Conservation (phyloP, 1,139 yeast species). For the Suhomyces choctaworum region DNA sequence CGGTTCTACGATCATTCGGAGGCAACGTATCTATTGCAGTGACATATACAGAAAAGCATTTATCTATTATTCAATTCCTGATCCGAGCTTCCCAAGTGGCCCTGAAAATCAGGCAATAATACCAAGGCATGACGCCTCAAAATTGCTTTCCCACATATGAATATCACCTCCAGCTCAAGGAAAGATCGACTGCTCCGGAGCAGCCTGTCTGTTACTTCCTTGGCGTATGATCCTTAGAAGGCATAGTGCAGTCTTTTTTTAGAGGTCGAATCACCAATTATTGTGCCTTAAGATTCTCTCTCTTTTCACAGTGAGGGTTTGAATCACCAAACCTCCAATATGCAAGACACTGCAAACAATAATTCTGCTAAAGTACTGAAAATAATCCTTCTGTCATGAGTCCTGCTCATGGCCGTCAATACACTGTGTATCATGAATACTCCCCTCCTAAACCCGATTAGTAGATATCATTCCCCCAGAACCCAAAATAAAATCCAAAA, state of each 20-base stretch:
- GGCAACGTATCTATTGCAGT: slow-evolving; percentile 13
- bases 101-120: neutral
- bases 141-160: slow-evolving; percentile 19
- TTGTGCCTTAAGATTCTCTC: no score
- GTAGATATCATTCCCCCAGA: slow-evolving; percentile 20
- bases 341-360: neutral
- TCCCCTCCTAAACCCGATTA: slow-evolving; percentile 21
- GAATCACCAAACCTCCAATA: neutral
- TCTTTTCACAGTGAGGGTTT: neutral
- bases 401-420: slow-evolving; percentile 10
- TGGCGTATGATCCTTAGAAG: slow-evolving; percentile 9
- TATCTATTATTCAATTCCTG: slow-evolving; percentile 12
- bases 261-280: slow-evolving; percentile 6
- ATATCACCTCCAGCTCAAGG: slow-evolving; percentile 14
- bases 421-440: slow-evolving; percentile 8
- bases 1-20: slow-evolving; percentile 12
- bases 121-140: slow-evolving; percentile 2
- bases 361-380: neutral
- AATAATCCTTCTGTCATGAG: slow-evolving; percentile 4
- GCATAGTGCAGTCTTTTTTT: neutral
- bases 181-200: slow-evolving; percentile 5
- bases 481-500: slow-evolving; percentile 19
- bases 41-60: slow-evolving; percentile 18
- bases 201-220: slow-evolving; percentile 11
- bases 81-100: slow-evolving; percentile 2